These are phyloP conservation scores for Suillus sp. DNA, from an alignment of 768 basidiomycete species.

Conservation along the genomic window DNA sequence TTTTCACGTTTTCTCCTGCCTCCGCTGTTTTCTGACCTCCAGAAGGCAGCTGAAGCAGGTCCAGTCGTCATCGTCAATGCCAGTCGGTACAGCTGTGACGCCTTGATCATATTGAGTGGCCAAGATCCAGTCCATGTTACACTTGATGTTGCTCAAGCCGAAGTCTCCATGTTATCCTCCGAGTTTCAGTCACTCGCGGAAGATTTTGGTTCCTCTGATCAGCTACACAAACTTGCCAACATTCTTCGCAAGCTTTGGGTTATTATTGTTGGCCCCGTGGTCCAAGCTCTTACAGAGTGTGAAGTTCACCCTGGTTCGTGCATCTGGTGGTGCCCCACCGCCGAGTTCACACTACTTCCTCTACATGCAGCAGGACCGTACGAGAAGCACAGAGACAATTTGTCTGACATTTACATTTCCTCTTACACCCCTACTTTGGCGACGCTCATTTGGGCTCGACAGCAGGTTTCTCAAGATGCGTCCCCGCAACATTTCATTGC, in stretches of 20 bases:
- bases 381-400: constrained; percentile 13
- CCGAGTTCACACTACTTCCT: constrained; percentile 31
- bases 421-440: constrained; percentile 37
- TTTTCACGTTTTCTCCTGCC: constrained; percentile 19
- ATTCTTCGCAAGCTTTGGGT: constrained; percentile 31
- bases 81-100: constrained; percentile 8
- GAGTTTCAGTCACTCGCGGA: background rate
- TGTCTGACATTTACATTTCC: constrained; percentile 29
- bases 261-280: constrained; percentile 25
- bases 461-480: background rate
- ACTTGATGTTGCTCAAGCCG: background rate
- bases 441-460: constrained; percentile 29
- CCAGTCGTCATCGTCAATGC: constrained; percentile 11
- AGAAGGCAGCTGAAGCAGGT: constrained; percentile 5
- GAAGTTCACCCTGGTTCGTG: constrained; percentile 19
- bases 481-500: constrained; percentile 13
- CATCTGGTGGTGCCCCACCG: constrained; percentile 38
- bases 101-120: constrained; percentile 9
- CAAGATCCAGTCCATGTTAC: background rate
- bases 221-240: background rate
- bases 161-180: background rate
- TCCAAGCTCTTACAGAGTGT: constrained; percentile 14
- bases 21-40: constrained; percentile 12
- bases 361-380: constrained; percentile 37
- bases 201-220: background rate